phyloP scores from a whole-genome alignment of 2,329 filamentous ascomycete genomes.

The Fusarium sp. region DNA sequence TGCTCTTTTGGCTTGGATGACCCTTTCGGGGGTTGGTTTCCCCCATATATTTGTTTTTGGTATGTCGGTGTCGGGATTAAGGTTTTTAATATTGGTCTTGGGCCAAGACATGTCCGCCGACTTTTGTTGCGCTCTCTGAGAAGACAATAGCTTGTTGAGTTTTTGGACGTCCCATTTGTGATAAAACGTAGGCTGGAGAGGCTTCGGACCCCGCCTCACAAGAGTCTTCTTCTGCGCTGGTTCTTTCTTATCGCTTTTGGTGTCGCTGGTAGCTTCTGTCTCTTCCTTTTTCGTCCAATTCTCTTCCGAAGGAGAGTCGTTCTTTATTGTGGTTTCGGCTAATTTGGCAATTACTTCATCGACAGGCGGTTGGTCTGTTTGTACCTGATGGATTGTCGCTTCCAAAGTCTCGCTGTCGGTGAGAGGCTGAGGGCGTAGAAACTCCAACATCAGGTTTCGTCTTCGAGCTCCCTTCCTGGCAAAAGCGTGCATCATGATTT shows the following conservation, averaged over 20 bases:
- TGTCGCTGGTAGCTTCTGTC: background rate
- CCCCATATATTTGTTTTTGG: slow-evolving; percentile 63
- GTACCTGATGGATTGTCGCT: slow-evolving; percentile 36
- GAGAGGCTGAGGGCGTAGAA: slow-evolving; percentile 54
- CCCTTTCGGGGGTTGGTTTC: slow-evolving; percentile 53
- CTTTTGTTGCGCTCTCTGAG: slow-evolving; percentile 54
- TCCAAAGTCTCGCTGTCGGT: slow-evolving; percentile 56
- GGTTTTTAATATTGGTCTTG: slow-evolving; percentile 37
- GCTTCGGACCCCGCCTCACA: slow-evolving; percentile 5
- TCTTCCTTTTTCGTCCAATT: background rate
- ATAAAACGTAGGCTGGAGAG: slow-evolving; percentile 51
- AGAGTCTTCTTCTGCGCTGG: background rate
- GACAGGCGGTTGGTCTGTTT: background rate
- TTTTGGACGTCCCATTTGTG: slow-evolving; percentile 62
- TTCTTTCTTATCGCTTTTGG: background rate
- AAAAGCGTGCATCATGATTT: slow-evolving; percentile 62
- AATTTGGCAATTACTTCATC: background rate
- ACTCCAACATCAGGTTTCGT: slow-evolving; percentile 57
- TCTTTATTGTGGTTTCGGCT: background rate
- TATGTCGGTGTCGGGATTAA: slow-evolving; percentile 52
- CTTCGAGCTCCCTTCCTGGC: slow-evolving; percentile 64
- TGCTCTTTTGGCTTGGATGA: slow-evolving; percentile 56
- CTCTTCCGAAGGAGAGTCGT: background rate
- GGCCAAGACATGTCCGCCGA: slow-evolving; percentile 44
- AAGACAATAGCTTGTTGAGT: slow-evolving; percentile 54